Percentiles rank a stretch among this genome's conserved stretches.
Conservation (phyloP, 1,284 basidiomycete genomes). For the Tylopilus sp. region DNA sequence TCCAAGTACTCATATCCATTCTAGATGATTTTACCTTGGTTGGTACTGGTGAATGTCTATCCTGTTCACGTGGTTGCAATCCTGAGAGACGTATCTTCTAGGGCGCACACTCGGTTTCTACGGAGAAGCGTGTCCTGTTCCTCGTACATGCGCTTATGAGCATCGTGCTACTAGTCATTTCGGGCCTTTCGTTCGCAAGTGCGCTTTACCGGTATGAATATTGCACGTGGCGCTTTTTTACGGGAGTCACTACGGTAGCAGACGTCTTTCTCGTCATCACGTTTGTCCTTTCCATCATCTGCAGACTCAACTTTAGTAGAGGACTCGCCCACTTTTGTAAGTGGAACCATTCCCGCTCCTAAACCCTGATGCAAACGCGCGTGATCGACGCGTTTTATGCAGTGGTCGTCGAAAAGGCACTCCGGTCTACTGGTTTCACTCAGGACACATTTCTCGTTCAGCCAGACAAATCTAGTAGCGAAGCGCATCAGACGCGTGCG, state of each 20-base stretch:
- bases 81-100: constrained; percentile 33
- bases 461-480: neutral
- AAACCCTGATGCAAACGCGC: neutral
- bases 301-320: constrained; percentile 62
- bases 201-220: constrained; percentile 63
- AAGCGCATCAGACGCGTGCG: neutral
- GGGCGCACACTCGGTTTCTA: constrained; percentile 63
- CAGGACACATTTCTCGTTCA: constrained; percentile 25
- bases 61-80: neutral
- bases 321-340: constrained; percentile 61
- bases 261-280: constrained; percentile 53
- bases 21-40: constrained; percentile 61
- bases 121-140: constrained; percentile 56
- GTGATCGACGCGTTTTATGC: neutral
- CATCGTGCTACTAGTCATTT: constrained; percentile 52
- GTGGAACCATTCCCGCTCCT: constrained; percentile 16
- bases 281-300: constrained; percentile 54
- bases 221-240: constrained; percentile 61
- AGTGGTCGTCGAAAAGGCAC: constrained; percentile 30
- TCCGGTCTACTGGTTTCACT: constrained; percentile 28
- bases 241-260: constrained; percentile 54
- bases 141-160: constrained; percentile 55
- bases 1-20: constrained; percentile 7
- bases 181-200: constrained; percentile 56
- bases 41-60: constrained; percentile 49